phyloP scores from a whole-genome alignment of 2,329 filamentous ascomycete species.

The Colletotrichum sp. region DNA sequence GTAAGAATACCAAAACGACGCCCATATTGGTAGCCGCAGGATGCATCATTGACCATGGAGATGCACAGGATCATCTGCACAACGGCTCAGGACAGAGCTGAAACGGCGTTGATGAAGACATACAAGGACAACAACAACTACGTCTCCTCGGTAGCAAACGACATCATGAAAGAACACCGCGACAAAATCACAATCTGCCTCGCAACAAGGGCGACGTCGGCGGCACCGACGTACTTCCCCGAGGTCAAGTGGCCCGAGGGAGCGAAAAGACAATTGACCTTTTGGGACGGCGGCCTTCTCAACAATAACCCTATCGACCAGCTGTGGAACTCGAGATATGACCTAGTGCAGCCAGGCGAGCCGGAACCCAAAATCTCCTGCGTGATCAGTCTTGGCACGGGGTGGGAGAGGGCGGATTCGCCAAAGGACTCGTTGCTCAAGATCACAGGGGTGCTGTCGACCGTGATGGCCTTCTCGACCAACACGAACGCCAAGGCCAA shows the following conservation, averaged over 20 bases:
- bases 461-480: not conserved
- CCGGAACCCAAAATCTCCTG: not conserved
- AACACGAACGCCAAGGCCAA: not conserved
- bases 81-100: not conserved
- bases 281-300: not conserved
- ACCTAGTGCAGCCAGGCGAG: not conserved
- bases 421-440: not conserved
- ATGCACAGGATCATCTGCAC: not conserved
- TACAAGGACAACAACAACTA: not conserved
- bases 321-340: not conserved
- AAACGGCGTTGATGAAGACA: not conserved
- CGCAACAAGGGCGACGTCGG: not conserved
- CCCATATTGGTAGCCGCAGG: not conserved
- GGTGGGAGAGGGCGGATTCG: not conserved
- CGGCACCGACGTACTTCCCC: not conserved
- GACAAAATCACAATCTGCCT: not conserved
- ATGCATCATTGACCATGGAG: not conserved
- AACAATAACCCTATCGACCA: not conserved
- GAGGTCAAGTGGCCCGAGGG: not conserved
- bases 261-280: not conserved
- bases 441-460: not conserved
- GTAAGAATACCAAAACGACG: not conserved
- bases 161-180: not conserved
- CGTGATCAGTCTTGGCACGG: not conserved
- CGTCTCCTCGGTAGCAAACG: not conserved